phyloP scores from a whole-genome alignment of 805 yeast genomes.

The Metschnikowia koreensis region DNA sequence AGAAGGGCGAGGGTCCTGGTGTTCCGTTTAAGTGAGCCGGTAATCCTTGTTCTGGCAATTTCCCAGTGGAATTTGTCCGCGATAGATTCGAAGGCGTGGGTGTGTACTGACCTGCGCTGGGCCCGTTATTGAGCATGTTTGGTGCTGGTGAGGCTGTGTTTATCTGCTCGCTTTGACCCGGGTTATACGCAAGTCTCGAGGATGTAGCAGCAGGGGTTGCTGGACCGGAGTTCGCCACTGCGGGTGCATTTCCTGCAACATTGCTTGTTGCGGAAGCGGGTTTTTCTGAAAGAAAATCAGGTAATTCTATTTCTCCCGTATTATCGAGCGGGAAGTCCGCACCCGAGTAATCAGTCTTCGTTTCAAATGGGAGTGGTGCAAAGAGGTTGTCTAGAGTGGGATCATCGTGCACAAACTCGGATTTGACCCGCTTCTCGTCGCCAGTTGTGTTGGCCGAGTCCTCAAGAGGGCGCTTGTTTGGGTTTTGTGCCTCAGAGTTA shows the following conservation, averaged over 20 bases:
- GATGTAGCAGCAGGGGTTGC: neutral
- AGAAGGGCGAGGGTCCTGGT: constrained; percentile 6
- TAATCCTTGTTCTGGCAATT: constrained; percentile 1
- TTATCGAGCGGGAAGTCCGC: constrained; percentile 11
- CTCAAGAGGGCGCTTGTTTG: constrained; percentile 14
- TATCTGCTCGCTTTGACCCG: neutral
- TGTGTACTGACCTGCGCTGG: neutral
- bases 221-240: neutral
- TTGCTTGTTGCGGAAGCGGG: neutral
- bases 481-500: constrained; percentile 1
- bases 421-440: constrained; percentile 12
- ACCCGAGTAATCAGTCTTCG: constrained; percentile 8
- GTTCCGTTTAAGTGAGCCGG: neutral
- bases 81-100: constrained; percentile 1
- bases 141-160: constrained; percentile 2
- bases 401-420: constrained; percentile 12
- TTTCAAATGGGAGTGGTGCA: constrained; percentile 21
- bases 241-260: neutral
- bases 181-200: neutral
- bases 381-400: constrained; percentile 16
- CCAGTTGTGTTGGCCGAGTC: constrained; percentile 3
- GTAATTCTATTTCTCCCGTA: constrained; percentile 13
- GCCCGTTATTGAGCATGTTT: neutral
- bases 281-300: constrained; percentile 15
- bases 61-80: constrained; percentile 5